Conservation (phyloP, 371 early-diverging fungal genomes). For the Vavraia culicis region DNA sequence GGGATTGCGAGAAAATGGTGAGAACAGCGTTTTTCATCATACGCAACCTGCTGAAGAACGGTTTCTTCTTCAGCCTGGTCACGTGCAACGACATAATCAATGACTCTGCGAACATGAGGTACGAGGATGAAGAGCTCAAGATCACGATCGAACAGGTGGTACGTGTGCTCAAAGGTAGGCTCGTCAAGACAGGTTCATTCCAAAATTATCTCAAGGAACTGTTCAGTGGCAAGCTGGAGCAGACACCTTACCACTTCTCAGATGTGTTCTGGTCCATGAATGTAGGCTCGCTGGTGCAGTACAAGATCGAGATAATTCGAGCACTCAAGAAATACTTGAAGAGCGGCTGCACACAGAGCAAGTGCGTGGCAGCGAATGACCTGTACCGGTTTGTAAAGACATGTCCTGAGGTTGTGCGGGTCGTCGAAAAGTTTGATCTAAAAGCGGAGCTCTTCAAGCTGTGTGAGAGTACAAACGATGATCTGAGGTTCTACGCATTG, state of each 20-base stretch:
- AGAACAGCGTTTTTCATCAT: no score
- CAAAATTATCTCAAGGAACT: slow-evolving; percentile 34
- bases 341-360: slow-evolving; percentile 24
- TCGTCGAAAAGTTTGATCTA: slow-evolving; percentile 31
- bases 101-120: no score
- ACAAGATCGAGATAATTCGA: slow-evolving; percentile 35
- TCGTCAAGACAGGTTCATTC: slow-evolving; percentile 2
- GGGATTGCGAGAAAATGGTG: no score
- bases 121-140: no score
- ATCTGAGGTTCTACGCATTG: slow-evolving; percentile 39
- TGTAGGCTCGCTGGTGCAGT: slow-evolving; percentile 13
- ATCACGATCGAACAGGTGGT: no score
- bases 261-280: slow-evolving; percentile 36
- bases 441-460: slow-evolving; percentile 32
- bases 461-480: slow-evolving; percentile 29
- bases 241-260: slow-evolving; percentile 35
- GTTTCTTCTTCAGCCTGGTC: no score
- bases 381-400: slow-evolving; percentile 35
- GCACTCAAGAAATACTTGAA: slow-evolving; percentile 38
- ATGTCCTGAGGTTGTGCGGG: slow-evolving; percentile 21
- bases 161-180: no score
- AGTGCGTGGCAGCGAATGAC: slow-evolving; percentile 40
- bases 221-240: slow-evolving; percentile 33
- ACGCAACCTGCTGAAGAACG: no score
- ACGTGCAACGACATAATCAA: no score